Evolutionary conservation across 176 grass and related monocot species (phyloP), one percentile per base, ranked within the genome.

Genomic region (Tuctoria greenei): DNA sequence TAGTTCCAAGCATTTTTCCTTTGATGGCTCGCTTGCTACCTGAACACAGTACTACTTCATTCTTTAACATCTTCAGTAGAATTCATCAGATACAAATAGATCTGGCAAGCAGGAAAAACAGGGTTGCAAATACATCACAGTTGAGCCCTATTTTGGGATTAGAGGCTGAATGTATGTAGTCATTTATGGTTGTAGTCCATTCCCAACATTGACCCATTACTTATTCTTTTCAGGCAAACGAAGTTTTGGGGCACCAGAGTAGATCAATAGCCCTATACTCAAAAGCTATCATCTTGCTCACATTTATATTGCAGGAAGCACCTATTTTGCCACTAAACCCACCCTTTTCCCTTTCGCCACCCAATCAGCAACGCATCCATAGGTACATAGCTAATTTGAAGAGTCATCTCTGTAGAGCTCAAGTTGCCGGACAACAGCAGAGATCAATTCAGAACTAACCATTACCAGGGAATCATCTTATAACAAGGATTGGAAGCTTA

Each of bases 271-370:
- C 24, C 2, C 86, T 86, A 52, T 93, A 90, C 67, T 90, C 82
- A 59, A 93, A 90, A 82, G 79, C 91, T 69, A 93, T 93, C 52
- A 90, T 81, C 31, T 82, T 90, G 37, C 78, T 90, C 69, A 85
- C 81, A 44, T 93, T 93, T 80, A 72, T 93, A 81, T 63, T 65
- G 54, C 78, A 87, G 18, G 87, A 90, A 85, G 91, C 91, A 34
- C 49, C 72, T 62, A 39, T 63, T 14, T 84, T 93, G 36, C 84
- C 74, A n/a, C 69, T 90, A 58, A 90, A 76, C 52, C 87, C 84
- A 49, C 31, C 71, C 8, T 90, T 93, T 61, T 85, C 65, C n/a
- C 91, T 93, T 76, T 73, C 84, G 16, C 36, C 71, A 23, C 76
- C 61, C 0, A 73, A 90, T 35, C 82, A 82, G 54, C 87, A 82